Evolutionary conservation across 2,329 filamentous ascomycete genomes (phyloP), one percentile per base, ranked within the genome.

Genomic region (Bipolaris gigantea): DNA sequence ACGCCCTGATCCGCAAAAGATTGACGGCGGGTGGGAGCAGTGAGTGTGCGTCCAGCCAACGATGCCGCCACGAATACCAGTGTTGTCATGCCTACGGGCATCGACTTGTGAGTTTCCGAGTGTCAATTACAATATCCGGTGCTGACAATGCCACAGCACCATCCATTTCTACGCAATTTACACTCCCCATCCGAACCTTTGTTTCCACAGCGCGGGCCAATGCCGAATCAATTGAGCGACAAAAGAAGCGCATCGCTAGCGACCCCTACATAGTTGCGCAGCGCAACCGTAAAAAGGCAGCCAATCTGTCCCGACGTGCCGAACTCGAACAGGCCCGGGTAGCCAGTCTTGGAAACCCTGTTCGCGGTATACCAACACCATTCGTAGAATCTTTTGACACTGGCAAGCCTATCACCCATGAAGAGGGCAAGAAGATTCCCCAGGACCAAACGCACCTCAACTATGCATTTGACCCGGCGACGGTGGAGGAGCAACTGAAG

Each of bases 211-310:
- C 84, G 62, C 84, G 85, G 35, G 77, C 77, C 47, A 81, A 85
- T 62, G 83, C 89, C 54, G 75, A 75, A 48, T 71, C 69, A 1
- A 68, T 67, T 84, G 76, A 61, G 3, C 51, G 62, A 18, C 57
- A 55, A 38, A 86, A 86, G 72, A 82, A 84, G 56, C 81, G 83
- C 59, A 83, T 83, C 55, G 86, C 88, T 71, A 84, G 85, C 70
- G 91, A 97, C 66, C 92, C 92, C 0, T 97, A 95, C 72, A 82
- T 87, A 55, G 84, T 89, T 75, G 88, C 88, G 3, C 90, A 95
- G 75, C 87, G 90, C 30, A 85, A 89, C 67, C 90, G 92, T 72
- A 87, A 90, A 58, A 96, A 93, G 75, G 85, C 88, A 10, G 90
- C 89, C 62, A 96, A 96, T 71, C 73, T 93, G 41, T 84, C 88